A percentile compares a stretch with the other conserved stretches of the same genome.
Evolutionary conservation across 768 basidiomycete species (phyloP).

Genomic region (Boletus subparvulus): DNA sequence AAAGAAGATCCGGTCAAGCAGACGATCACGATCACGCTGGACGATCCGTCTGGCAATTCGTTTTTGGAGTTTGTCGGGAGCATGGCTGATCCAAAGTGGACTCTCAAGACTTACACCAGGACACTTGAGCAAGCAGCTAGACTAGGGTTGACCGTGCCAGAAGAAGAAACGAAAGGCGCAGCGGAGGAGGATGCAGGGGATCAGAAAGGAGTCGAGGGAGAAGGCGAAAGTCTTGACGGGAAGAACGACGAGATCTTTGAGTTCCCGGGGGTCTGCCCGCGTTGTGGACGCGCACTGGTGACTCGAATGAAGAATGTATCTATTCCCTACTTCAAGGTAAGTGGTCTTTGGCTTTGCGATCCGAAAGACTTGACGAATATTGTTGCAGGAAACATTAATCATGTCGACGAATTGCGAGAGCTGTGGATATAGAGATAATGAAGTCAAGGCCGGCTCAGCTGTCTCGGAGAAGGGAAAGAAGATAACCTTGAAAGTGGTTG

Average conservation of each 20-base stretch:
- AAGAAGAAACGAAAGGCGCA: slow-evolving; percentile 34
- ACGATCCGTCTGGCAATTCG: slow-evolving; percentile 96
- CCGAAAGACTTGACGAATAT: not conserved
- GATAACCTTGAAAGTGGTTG: slow-evolving; percentile 87
- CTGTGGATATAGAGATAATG: slow-evolving; percentile 97
- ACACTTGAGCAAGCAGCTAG: slow-evolving; percentile 77
- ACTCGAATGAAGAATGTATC: slow-evolving; percentile 95
- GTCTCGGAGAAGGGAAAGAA: slow-evolving; percentile 85
- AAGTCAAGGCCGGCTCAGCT: slow-evolving; percentile 92
- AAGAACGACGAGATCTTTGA: slow-evolving; percentile 84
- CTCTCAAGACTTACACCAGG: slow-evolving; percentile 76
- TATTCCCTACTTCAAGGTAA: slow-evolving; percentile 96
- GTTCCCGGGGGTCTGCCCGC: slow-evolving; percentile 86
- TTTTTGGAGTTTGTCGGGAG: slow-evolving; percentile 88
- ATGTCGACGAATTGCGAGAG: slow-evolving; percentile 97
- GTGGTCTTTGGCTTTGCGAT: not conserved
- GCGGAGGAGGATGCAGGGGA: not conserved
- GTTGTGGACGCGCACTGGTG: slow-evolving; percentile 78
- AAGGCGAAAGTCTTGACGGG: slow-evolving; percentile 31
- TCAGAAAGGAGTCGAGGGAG: slow-evolving; percentile 11
- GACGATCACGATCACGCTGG: slow-evolving; percentile 78
- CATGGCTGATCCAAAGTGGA: slow-evolving; percentile 93
- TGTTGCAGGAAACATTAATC: slow-evolving; percentile 81
- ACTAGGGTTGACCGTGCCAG: slow-evolving; percentile 66
- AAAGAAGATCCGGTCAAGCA: slow-evolving; percentile 56